Base-by-base conservation (phyloP, 352 stramenopile genomes). In the Elongisporangium prolatum region DNA sequence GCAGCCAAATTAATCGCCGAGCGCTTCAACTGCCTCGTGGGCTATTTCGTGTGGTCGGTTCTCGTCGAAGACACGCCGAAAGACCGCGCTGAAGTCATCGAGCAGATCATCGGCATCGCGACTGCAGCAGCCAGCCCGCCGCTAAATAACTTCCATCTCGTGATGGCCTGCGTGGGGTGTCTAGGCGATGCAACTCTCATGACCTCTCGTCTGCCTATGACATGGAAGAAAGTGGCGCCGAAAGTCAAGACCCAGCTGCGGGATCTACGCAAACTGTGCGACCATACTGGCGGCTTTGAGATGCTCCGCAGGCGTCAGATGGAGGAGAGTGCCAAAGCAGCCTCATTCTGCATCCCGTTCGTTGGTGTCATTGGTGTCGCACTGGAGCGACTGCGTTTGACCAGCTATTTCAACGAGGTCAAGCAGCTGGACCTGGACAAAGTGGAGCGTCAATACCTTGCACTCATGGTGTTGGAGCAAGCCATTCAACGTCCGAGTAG, bases 141-240 rank as follows among this genome's bases (percentile, higher is more conserved):
- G 7, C 57, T 90, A 24, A 77, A 79, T 63, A 93, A 91, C 50
- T 93, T 91, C 50, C 75, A 89, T 56, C 60, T 93, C n/a, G 77
- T 89, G 18, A 90, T 92, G 83, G 78, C 74, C 9, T 90, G 83
- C 21, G 78, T 92, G 0, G 83, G 83, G 5, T 89, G 83, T 48
- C 63, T 92, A 0, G 83, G 83, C 17, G 83, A 90, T 57, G 80
- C 63, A 13, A 78, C 83, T 3, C 69, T 92, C 13, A 92, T 92
- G 80, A 69, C 68, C 48, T 85, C 78, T 8, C 68, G 83, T 20
- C 60, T 92, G 47, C 83, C 83, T 9, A 59, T 69, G 4, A 90
- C 83, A 11, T 92, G 83, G 80, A 90, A 90, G 61, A 75, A 75
- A 47, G 83, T 90, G 52, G 75, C 75, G 2, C 52, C 69, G 21